Conservation (phyloP, 1,284 basidiomycete species). For the Athelia sp. region DNA sequence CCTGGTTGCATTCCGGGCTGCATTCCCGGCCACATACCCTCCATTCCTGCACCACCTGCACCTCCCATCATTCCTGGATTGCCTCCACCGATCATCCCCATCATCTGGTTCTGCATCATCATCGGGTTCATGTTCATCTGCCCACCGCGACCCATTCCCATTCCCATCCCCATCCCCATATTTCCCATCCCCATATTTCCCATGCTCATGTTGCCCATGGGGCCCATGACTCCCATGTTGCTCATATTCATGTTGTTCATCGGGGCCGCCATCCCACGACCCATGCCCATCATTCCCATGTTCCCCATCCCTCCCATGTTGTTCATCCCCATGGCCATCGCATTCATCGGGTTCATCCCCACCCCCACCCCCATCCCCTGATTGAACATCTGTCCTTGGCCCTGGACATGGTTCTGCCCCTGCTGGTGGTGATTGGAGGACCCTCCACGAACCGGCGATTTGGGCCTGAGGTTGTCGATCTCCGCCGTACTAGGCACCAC, state of each 20-base stretch:
- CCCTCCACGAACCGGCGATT: conserved; percentile 65
- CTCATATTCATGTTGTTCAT: conserved; percentile 19
- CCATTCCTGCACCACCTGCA: conserved; percentile 26
- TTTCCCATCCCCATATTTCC: conserved; percentile 27
- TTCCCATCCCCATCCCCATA: conserved; percentile 11
- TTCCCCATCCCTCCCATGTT: conserved; percentile 10
- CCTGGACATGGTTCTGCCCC: conserved; percentile 14
- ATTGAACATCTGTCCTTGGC: conserved; percentile 15
- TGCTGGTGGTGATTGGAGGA: conserved; percentile 20
- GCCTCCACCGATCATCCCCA: conserved; percentile 23
- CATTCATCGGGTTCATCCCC: conserved; percentile 15
- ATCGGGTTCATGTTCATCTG: conserved; percentile 27
- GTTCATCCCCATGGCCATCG: conserved; percentile 10
- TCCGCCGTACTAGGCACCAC: conserved; percentile 74
- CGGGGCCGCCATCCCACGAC: conserved; percentile 14
- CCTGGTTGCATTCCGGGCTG: conserved; percentile 17
- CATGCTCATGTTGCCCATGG: conserved; percentile 17
- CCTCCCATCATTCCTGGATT: conserved; percentile 41
- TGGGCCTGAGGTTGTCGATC: conserved; percentile 83
- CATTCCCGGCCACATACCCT: conserved; percentile 1
- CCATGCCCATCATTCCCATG: conserved; percentile 22
- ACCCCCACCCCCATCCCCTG: conserved; percentile 9
- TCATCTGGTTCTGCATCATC: conserved; percentile 16
- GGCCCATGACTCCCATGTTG: conserved; percentile 21
- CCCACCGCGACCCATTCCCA: conserved; percentile 13